These are phyloP conservation scores for Vigna reflexopilosa DNA, from an alignment of 306 rosid genomes.

Conservation along the genomic window DNA sequence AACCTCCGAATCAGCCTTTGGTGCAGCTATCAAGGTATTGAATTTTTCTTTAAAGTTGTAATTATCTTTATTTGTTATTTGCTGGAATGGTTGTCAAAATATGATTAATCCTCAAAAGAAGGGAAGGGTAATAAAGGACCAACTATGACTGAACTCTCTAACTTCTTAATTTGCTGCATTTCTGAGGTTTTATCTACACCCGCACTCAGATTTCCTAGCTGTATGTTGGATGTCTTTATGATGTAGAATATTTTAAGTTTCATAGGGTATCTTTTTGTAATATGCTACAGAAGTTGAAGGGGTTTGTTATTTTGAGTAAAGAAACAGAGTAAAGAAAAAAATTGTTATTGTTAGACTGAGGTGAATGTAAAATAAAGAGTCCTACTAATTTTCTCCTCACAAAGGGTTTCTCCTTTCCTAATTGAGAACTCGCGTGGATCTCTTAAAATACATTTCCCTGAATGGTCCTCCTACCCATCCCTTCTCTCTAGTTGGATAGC, in stretches of 20 bases:
- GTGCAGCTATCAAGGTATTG: slow-evolving; percentile 93
- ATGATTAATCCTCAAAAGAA: neutral
- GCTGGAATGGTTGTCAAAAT: slow-evolving; percentile 36
- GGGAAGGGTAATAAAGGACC: slow-evolving; percentile 6
- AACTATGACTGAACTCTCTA: neutral
- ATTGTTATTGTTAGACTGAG: neutral
- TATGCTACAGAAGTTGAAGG: slow-evolving; percentile 5
- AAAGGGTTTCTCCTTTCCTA: neutral
- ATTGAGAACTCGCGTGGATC: too few relatives aligned
- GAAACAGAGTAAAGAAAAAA: slow-evolving; percentile 1
- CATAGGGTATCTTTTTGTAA: neutral
- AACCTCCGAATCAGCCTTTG: slow-evolving; percentile 96
- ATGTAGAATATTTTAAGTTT: neutral
- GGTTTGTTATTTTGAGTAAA: neutral
- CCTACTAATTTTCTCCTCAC: neutral
- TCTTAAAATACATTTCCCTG: neutral
- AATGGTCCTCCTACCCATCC: neutral
- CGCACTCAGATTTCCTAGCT: neutral
- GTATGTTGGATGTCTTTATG: neutral
- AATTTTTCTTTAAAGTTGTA: slow-evolving; percentile 40
- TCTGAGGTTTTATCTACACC: neutral
- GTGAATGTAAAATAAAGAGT: neutral
- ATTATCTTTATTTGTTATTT: slow-evolving; percentile 24
- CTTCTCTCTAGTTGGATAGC: neutral
- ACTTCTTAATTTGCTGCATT: slow-evolving; percentile 2